Percentiles rank a stretch among this genome's conserved stretches.
phyloP scores from a whole-genome alignment of 2,329 filamentous ascomycete species.

The Boeremia exigua region DNA sequence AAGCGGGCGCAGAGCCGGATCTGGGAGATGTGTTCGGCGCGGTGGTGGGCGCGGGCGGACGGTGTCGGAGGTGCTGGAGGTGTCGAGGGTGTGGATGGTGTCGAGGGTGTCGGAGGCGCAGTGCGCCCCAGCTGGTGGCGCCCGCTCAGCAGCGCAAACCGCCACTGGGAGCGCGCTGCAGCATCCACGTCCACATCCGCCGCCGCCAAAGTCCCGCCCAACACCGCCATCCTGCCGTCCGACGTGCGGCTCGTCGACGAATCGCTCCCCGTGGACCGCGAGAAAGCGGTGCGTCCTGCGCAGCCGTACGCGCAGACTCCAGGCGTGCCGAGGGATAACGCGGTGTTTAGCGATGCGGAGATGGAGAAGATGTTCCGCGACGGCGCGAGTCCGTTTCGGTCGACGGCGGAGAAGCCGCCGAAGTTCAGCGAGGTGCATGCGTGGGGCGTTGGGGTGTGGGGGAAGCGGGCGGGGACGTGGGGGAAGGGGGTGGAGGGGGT shows the following conservation, averaged over 20 bases:
- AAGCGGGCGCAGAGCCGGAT: constrained; percentile 77
- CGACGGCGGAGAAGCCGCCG: constrained; percentile 53
- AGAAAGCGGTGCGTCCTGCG: not conserved
- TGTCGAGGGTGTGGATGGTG: not conserved
- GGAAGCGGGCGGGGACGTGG: constrained; percentile 60
- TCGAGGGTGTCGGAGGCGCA: not conserved
- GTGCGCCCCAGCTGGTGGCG: constrained; percentile 64
- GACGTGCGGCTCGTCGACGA: not conserved
- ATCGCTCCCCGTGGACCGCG: not conserved
- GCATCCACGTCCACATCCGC: not conserved
- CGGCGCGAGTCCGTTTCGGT: constrained; percentile 55
- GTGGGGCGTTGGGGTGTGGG: constrained; percentile 62
- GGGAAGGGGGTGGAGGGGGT: constrained; percentile 57
- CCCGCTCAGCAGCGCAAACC: constrained; percentile 66
- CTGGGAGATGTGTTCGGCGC: constrained; percentile 78
- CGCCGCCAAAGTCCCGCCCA: not conserved
- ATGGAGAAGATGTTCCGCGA: constrained; percentile 50
- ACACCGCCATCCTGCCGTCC: constrained; percentile 4
- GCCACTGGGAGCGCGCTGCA: constrained; percentile 67
- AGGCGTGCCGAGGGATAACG: constrained; percentile 5
- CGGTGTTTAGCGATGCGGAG: constrained; percentile 14
- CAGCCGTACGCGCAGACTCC: not conserved
- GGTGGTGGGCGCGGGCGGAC: constrained; percentile 66
- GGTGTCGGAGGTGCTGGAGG: constrained; percentile 52
- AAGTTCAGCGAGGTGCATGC: constrained; percentile 60